Percentiles rank a stretch among this genome's conserved stretches.
Evolutionary conservation across 495 filamentous ascomycete genomes (phyloP).

Genomic region (Sporormia fimetaria): DNA sequence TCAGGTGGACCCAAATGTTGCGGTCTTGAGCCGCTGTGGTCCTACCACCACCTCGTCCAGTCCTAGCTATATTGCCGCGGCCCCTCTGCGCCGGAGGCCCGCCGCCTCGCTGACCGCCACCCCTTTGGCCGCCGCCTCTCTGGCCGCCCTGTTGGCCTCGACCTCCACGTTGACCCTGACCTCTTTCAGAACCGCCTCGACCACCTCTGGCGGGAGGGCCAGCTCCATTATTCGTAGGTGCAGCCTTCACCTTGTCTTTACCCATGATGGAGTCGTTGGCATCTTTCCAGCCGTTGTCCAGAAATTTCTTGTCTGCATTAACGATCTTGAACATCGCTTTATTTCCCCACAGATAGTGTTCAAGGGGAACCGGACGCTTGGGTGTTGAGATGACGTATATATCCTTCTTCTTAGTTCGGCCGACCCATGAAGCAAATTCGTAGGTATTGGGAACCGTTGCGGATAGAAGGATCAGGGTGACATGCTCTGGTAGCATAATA

Average conservation of each 20-base stretch:
- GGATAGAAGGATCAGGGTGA: conserved; percentile 86
- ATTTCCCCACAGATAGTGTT: conserved; percentile 91
- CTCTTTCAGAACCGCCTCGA: conserved; percentile 34
- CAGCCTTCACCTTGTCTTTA: conserved; percentile 62
- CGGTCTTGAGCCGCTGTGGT: conserved; percentile 85
- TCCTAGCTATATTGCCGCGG: conserved; percentile 75
- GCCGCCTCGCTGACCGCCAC: conserved; percentile 47
- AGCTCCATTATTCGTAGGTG: conserved; percentile 38
- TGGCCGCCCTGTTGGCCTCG: conserved; percentile 39
- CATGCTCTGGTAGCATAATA: conserved; percentile 96
- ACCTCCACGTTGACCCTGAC: conserved; percentile 38
- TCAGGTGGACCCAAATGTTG: conserved; percentile 92
- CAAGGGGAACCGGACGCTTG: conserved; percentile 86
- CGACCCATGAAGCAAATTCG: conserved; percentile 98
- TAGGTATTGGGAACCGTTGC: conserved; percentile 95
- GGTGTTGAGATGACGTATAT: conserved; percentile 98
- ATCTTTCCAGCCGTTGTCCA: conserved; percentile 88
- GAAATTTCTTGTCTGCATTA: conserved; percentile 76
- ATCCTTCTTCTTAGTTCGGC: conserved; percentile 94
- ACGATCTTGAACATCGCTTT: conserved; percentile 93
- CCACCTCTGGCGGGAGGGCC: conserved; percentile 21
- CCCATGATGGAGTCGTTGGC: conserved; percentile 74
- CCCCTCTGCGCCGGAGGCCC: conserved; percentile 46
- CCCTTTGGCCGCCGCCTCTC: conserved; percentile 43
- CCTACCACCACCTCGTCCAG: conserved; percentile 69